These are phyloP conservation scores for Chaetomium sp. DNA, from an alignment of 2,329 filamentous ascomycete species.

Conservation along the genomic window DNA sequence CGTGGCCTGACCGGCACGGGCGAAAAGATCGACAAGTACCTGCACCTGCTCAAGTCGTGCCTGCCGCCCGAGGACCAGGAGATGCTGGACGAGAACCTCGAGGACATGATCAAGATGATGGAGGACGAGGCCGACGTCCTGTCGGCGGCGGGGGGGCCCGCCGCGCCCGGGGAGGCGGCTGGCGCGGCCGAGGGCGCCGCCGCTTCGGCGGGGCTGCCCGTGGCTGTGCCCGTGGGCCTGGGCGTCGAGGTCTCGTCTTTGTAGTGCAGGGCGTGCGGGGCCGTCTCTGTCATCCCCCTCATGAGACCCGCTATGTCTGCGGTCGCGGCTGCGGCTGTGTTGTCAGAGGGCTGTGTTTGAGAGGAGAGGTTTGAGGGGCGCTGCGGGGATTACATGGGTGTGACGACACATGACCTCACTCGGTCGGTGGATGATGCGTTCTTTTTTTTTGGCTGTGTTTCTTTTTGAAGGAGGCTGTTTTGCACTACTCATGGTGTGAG, in stretches of 20 bases:
- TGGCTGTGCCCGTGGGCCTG: background rate
- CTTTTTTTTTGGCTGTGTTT: background rate
- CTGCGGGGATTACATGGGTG: no score
- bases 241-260: background rate
- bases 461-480: background rate
- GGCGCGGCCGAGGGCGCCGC: background rate
- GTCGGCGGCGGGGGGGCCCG: background rate
- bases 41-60: conserved; percentile 67
- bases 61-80: conserved; percentile 68
- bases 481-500: background rate
- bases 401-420: background rate
- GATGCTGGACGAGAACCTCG: conserved; percentile 66
- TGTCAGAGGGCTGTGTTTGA: background rate
- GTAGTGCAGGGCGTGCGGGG: background rate
- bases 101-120: conserved; percentile 64
- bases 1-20: conserved; percentile 69
- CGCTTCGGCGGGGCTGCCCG: background rate
- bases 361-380: no score
- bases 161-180: background rate
- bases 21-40: conserved; percentile 74
- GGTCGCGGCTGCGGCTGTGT: no score
- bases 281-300: no score
- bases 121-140: conserved; percentile 60
- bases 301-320: no score
- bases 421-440: background rate